Conservation (phyloP, 1,284 basidiomycete species). For the Papiliotrema laurentii region DNA sequence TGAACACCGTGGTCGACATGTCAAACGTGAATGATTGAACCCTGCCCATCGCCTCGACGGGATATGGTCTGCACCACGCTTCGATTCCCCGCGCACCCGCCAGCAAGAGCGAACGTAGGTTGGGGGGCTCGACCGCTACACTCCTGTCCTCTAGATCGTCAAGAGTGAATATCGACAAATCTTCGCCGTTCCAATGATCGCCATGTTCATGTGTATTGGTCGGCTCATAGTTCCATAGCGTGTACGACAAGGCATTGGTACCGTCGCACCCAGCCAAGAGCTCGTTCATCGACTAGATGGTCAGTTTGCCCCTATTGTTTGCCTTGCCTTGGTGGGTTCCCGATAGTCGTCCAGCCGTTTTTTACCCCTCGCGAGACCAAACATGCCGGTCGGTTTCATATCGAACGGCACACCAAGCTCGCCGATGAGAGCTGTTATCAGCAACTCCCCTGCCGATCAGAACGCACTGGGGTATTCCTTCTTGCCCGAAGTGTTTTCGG, state of each 20-base stretch:
- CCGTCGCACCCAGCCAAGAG: constrained; percentile 83
- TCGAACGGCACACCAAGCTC: constrained; percentile 37
- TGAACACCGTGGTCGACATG: constrained; percentile 63
- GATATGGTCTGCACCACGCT: constrained; percentile 78
- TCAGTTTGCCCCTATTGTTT: neutral
- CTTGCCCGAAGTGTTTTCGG: constrained; percentile 11
- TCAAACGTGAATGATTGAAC: constrained; percentile 68
- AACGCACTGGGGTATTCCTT: constrained; percentile 30
- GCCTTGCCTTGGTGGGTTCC: constrained; percentile 55
- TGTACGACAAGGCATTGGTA: constrained; percentile 71
- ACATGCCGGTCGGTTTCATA: constrained; percentile 29
- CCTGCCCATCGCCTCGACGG: constrained; percentile 64
- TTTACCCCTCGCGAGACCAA: constrained; percentile 31
- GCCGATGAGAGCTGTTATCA: constrained; percentile 26
- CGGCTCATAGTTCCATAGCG: constrained; percentile 86
- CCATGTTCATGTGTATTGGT: constrained; percentile 74
- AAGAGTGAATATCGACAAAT: constrained; percentile 78
- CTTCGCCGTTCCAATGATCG: constrained; percentile 92
- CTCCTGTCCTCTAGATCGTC: constrained; percentile 58
- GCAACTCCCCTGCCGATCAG: neutral
- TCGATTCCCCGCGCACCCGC: constrained; percentile 74
- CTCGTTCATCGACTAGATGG: constrained; percentile 70
- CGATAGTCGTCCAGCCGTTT: constrained; percentile 55
- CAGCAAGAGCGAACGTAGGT: constrained; percentile 56
- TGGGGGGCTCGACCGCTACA: constrained; percentile 12